Percentiles rank a stretch among this genome's conserved stretches.
phyloP scores from a whole-genome alignment of 495 filamentous ascomycete species.

The Pyrenopolyporus hunteri region DNA sequence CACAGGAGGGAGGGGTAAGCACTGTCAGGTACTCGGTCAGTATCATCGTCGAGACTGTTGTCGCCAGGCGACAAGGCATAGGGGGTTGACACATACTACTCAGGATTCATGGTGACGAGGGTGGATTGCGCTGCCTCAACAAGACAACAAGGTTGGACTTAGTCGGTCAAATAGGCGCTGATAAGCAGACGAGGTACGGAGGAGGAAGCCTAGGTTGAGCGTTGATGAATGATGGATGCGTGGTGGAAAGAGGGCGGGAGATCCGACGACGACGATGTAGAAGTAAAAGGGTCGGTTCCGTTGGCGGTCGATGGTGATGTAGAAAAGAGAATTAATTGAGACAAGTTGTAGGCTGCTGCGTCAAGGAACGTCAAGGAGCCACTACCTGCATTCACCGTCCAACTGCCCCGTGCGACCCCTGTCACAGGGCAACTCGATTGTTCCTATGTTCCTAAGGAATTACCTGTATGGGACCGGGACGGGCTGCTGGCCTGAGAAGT shows the following conservation, averaged over 20 bases:
- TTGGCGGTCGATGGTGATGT: slow-evolving; percentile 36
- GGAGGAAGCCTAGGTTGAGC: slow-evolving; percentile 6
- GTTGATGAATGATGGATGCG: slow-evolving; percentile 18
- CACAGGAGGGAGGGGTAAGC: slow-evolving; percentile 32
- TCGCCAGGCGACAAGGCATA: slow-evolving; percentile 17
- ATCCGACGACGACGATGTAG: slow-evolving; percentile 25
- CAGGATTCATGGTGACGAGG: slow-evolving; percentile 81
- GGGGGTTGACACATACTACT: slow-evolving; percentile 76
- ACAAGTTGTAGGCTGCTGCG: slow-evolving; percentile 42
- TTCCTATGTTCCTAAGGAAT: too few relatives aligned
- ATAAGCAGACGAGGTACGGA: slow-evolving; percentile 15
- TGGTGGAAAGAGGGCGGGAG: slow-evolving; percentile 6
- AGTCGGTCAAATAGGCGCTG: slow-evolving; percentile 15
- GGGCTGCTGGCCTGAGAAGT: slow-evolving; percentile 4
- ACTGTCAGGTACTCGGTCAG: slow-evolving; percentile 32
- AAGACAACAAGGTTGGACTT: slow-evolving; percentile 21
- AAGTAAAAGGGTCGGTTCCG: slow-evolving; percentile 3
- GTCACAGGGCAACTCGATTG: background rate
- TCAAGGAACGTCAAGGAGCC: slow-evolving; percentile 37
- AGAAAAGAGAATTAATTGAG: slow-evolving; percentile 47
- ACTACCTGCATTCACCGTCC: slow-evolving; percentile 32
- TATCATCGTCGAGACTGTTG: slow-evolving; percentile 27
- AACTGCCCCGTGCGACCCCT: slow-evolving; percentile 25
- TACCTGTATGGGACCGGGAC: background rate
- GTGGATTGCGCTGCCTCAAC: slow-evolving; percentile 30